phyloP scores from a whole-genome alignment of 352 stramenopile genomes.

The Phytophthora cryptogea region DNA sequence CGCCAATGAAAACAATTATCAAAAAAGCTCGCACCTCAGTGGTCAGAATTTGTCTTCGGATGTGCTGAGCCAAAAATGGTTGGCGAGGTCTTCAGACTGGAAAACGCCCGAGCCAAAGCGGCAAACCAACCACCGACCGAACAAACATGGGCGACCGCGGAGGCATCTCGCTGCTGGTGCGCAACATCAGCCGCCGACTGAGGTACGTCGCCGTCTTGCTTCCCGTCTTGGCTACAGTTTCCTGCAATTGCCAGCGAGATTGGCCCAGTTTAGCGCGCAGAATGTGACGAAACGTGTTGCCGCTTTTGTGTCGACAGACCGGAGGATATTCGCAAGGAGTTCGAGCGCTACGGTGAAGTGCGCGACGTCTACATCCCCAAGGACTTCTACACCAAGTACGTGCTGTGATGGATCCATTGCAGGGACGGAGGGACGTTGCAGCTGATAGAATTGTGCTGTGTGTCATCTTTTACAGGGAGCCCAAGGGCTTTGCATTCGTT shows the following conservation, averaged over 20 bases:
- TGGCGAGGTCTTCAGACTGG: slow-evolving; percentile 26
- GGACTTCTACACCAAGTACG: slow-evolving; percentile 92
- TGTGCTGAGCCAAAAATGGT: slow-evolving; percentile 29
- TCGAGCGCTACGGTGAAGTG: slow-evolving; percentile 94
- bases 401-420: slow-evolving; percentile 1
- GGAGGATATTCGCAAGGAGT: slow-evolving; percentile 92
- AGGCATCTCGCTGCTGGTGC: slow-evolving; percentile 93
- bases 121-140: slow-evolving; percentile 19
- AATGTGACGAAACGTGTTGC: slow-evolving; percentile 10
- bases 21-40: slow-evolving; percentile 9
- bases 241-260: not conserved
- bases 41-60: slow-evolving; percentile 11
- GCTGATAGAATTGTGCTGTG: slow-evolving; percentile 4
- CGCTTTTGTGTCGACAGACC: slow-evolving; percentile 44
- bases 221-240: not conserved
- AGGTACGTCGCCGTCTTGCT: slow-evolving; percentile 44
- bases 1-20: slow-evolving; percentile 20
- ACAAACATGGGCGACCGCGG: slow-evolving; percentile 49
- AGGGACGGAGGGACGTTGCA: not conserved
- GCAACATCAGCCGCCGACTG: slow-evolving; percentile 92
- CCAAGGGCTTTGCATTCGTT: slow-evolving; percentile 96
- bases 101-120: slow-evolving; percentile 31
- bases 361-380: slow-evolving; percentile 96
- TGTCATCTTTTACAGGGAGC: slow-evolving; percentile 52
- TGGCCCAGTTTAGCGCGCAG: slow-evolving; percentile 6